Evolutionary conservation across 345 rosid genomes (phyloP).

Genomic region (Citrus cavaleriei): DNA sequence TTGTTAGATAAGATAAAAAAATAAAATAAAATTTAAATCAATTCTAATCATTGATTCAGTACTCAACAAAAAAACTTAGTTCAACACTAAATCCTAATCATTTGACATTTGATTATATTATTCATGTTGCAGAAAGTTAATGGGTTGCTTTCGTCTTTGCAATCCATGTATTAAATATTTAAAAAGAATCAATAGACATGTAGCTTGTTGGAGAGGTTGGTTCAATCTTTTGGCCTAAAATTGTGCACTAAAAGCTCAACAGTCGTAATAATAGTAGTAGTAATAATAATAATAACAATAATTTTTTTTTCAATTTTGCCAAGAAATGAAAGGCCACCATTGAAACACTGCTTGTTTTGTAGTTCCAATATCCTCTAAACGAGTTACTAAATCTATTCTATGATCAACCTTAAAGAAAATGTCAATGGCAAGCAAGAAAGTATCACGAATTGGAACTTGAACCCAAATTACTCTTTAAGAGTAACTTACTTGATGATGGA

Average conservation of each 20-base stretch:
- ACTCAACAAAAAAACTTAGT: too few species aligned
- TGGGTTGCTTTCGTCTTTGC: slow-evolving; percentile 5
- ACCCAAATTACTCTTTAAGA: not conserved
- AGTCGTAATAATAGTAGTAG: not conserved
- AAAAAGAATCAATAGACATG: not conserved
- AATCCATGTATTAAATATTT: not conserved
- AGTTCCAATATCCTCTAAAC: too few species aligned
- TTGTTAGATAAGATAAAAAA: too few species aligned
- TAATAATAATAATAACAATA: not conserved
- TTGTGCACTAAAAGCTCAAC: slow-evolving; percentile 7
- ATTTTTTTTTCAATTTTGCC: not conserved
- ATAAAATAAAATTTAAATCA: too few species aligned
- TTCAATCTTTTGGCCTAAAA: not conserved
- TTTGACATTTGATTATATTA: not conserved
- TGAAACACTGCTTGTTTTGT: not conserved
- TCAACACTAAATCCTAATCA: too few species aligned
- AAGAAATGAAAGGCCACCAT: not conserved
- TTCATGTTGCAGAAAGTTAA: not conserved
- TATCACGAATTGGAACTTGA: not conserved
- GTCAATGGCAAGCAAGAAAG: not conserved
- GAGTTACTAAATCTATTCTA: not conserved
- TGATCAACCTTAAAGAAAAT: not conserved
- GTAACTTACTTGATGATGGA: not conserved
- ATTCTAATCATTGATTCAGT: too few species aligned
- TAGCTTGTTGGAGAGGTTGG: not conserved